A percentile compares a stretch with the other conserved stretches of the same genome.
Conservation (phyloP, 1,139 yeast genomes). For the Saccharomyces pastorianus region DNA sequence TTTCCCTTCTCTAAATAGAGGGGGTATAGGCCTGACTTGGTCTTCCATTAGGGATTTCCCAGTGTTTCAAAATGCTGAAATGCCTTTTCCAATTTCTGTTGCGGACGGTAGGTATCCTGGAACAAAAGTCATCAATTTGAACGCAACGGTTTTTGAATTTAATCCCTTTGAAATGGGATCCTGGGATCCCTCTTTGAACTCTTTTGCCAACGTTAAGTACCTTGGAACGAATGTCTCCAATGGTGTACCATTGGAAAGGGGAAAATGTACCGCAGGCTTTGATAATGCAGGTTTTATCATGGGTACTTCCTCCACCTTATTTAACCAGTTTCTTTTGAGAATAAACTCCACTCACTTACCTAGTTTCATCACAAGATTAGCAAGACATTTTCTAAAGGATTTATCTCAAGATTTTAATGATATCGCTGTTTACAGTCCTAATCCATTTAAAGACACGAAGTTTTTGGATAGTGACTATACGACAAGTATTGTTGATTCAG, state of each 20-base stretch:
- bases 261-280: constrained; percentile 51
- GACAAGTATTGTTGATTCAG: constrained; percentile 32
- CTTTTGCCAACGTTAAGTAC: constrained; percentile 59
- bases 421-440: constrained; percentile 63
- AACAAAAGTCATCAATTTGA: constrained; percentile 43
- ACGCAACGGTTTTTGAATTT: constrained; percentile 68
- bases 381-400: constrained; percentile 36
- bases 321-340: constrained; percentile 34
- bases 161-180: constrained; percentile 79
- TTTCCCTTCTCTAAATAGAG: constrained; percentile 44
- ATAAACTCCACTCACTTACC: constrained; percentile 45
- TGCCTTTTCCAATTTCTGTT: constrained; percentile 78
- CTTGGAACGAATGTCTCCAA: constrained; percentile 54
- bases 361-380: constrained; percentile 41
- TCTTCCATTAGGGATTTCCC: constrained; percentile 39
- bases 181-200: constrained; percentile 67
- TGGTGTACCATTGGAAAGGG: constrained; percentile 39
- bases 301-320: constrained; percentile 72
- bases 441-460: constrained; percentile 46
- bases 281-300: constrained; percentile 68
- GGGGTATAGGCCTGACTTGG: constrained; percentile 58
- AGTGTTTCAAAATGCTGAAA: constrained; percentile 46
- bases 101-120: constrained; percentile 71
- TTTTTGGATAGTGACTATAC: constrained; percentile 34
- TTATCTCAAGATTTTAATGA: constrained; percentile 47